A percentile compares a stretch with the other conserved stretches of the same genome.
Evolutionary conservation across 805 yeast genomes (phyloP).

Genomic region (Candida arabinofermentans): DNA sequence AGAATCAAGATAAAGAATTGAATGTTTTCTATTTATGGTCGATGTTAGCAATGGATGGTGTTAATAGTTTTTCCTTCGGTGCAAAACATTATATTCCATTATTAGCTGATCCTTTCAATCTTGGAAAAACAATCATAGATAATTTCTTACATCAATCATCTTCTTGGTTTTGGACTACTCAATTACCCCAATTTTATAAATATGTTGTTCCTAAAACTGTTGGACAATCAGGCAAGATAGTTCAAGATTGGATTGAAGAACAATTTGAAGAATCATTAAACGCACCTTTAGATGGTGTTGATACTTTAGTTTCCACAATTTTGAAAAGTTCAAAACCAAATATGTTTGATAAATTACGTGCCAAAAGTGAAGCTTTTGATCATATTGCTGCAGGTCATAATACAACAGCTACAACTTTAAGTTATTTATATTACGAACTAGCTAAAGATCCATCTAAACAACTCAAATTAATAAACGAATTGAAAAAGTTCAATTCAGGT

Average conservation of each 20-base stretch:
- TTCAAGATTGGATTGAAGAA: slow-evolving; percentile 42
- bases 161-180: slow-evolving; percentile 64
- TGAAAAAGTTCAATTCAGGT: slow-evolving; percentile 18
- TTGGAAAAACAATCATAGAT: slow-evolving; percentile 40
- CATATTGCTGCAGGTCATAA: slow-evolving; percentile 78
- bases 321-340: slow-evolving; percentile 11
- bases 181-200: slow-evolving; percentile 50
- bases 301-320: slow-evolving; percentile 24
- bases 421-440: slow-evolving; percentile 56
- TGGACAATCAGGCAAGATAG: slow-evolving; percentile 33
- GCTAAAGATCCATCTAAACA: slow-evolving; percentile 50
- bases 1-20: slow-evolving; percentile 28
- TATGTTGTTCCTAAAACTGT: slow-evolving; percentile 42
- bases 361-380: slow-evolving; percentile 51
- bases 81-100: slow-evolving; percentile 41
- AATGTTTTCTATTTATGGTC: slow-evolving; percentile 64
- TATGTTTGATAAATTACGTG: slow-evolving; percentile 20
- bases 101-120: slow-evolving; percentile 33
- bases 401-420: slow-evolving; percentile 63
- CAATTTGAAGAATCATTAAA: slow-evolving; percentile 23
- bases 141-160: slow-evolving; percentile 48
- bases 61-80: slow-evolving; percentile 60
- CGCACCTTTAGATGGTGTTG: slow-evolving; percentile 13
- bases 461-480: slow-evolving; percentile 42
- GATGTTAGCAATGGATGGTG: slow-evolving; percentile 69